Conservation (phyloP, 805 yeast genomes). For the Cyberlindnera maritima region DNA sequence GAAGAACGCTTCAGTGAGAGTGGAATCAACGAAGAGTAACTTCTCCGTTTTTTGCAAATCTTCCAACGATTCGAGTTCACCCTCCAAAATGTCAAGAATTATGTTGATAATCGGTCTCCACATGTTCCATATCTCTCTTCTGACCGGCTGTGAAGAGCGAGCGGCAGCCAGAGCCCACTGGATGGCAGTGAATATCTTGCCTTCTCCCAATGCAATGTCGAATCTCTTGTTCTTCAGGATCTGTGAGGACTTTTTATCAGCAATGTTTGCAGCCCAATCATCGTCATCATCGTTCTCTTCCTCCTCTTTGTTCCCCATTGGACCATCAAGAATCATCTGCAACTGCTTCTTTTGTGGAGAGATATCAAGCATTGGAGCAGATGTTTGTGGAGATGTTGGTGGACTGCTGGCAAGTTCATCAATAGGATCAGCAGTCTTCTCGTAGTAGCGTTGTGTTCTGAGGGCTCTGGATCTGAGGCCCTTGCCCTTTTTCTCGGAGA, state of each 20-base stretch:
- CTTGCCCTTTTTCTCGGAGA: slow-evolving; percentile 2
- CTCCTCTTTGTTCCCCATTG: not conserved
- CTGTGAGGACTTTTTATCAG: slow-evolving; percentile 20
- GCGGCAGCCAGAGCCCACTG: slow-evolving; percentile 32
- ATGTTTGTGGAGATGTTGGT: not conserved
- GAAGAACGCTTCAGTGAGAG: slow-evolving; percentile 13
- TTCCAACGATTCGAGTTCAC: slow-evolving; percentile 13
- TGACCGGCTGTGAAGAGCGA: slow-evolving; percentile 9
- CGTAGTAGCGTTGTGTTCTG: slow-evolving; percentile 15
- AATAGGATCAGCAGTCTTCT: not conserved
- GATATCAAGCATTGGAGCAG: slow-evolving; percentile 3
- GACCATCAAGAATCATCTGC: slow-evolving; percentile 9
- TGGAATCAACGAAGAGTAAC: not conserved
- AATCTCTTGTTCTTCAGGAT: slow-evolving; percentile 28
- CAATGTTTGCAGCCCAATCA: slow-evolving; percentile 8
- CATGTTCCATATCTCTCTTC: slow-evolving; percentile 19
- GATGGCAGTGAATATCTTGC: slow-evolving; percentile 28
- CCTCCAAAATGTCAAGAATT: slow-evolving; percentile 18
- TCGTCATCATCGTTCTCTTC: slow-evolving; percentile 8
- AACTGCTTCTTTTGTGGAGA: slow-evolving; percentile 26
- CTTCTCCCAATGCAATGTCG: slow-evolving; percentile 21
- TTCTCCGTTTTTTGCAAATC: not conserved
- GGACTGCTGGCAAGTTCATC: not conserved
- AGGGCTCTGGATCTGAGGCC: slow-evolving; percentile 13
- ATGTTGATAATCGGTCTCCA: slow-evolving; percentile 22